Percentiles rank a stretch among this genome's conserved stretches.
These are phyloP conservation scores for Penicillium thymicola DNA, from an alignment of 2,329 filamentous ascomycete genomes.

Conservation along the genomic window DNA sequence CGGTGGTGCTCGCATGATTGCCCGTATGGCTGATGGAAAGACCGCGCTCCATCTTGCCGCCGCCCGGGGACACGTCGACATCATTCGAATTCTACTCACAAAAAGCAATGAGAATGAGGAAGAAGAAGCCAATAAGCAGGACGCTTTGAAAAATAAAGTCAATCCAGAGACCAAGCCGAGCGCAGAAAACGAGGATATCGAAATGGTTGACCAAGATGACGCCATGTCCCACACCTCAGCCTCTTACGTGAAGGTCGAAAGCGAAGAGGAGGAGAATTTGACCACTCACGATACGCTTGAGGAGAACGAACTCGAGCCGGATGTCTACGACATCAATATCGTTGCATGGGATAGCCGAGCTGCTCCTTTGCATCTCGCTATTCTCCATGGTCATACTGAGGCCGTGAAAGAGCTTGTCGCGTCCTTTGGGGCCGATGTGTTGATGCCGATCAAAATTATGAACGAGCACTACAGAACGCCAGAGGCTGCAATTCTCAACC, in stretches of 20 bases:
- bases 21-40: conserved; percentile 72
- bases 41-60: conserved; percentile 82
- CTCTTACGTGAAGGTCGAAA: conserved; percentile 68
- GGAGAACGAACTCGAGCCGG: conserved; percentile 64
- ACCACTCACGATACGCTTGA: conserved; percentile 47
- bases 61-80: conserved; percentile 63
- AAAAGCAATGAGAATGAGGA: conserved; percentile 64
- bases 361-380: conserved; percentile 75
- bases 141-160: conserved; percentile 12
- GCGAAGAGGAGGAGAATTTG: conserved; percentile 29
- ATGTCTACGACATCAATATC: conserved; percentile 75
- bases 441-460: conserved; percentile 69
- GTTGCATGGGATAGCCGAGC: conserved; percentile 75
- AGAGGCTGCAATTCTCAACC: conserved; percentile 62
- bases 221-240: conserved; percentile 57
- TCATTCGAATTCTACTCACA: conserved; percentile 68
- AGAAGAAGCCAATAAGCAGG: conserved; percentile 47
- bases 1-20: conserved; percentile 67
- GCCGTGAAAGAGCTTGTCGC: conserved; percentile 67
- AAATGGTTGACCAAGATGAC: conserved; percentile 44
- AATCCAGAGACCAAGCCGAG: not conserved
- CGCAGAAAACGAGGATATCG: conserved; percentile 26
- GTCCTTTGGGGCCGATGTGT: conserved; percentile 71
- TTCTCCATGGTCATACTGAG: conserved; percentile 66
- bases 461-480: conserved; percentile 44